These are phyloP conservation scores for Pythium apleroticum DNA, from an alignment of 352 stramenopile genomes.

Conservation along the genomic window DNA sequence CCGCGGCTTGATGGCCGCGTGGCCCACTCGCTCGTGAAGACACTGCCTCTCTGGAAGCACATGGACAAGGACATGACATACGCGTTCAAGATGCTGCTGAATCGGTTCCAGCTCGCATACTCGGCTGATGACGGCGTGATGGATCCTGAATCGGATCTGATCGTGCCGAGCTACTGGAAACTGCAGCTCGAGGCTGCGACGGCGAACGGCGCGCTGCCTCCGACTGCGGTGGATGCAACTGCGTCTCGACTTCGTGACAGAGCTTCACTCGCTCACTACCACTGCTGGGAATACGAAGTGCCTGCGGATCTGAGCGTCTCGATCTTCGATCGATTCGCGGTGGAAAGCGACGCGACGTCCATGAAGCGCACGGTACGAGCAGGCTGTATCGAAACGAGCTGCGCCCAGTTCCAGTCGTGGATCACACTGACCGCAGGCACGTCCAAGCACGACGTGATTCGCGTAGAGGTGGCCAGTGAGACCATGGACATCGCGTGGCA, in stretches of 20 bases:
- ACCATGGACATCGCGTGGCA: background rate
- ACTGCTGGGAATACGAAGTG: constrained; percentile 10
- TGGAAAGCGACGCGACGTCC: background rate
- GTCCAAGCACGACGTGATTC: background rate
- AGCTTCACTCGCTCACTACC: too few relatives aligned
- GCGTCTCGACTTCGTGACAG: too few relatives aligned
- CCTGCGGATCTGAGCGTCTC: background rate
- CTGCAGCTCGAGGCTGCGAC: background rate
- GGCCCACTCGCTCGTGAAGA: constrained; percentile 8
- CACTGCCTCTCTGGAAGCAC: constrained; percentile 14
- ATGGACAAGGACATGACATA: constrained; percentile 17
- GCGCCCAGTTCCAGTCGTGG: background rate
- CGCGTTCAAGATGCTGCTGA: constrained; percentile 24
- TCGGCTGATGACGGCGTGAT: constrained; percentile 14
- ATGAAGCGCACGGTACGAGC: background rate
- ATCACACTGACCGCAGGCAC: background rate
- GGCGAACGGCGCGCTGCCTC: too few relatives aligned
- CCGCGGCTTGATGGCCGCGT: constrained; percentile 5
- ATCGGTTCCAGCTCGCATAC: constrained; percentile 26
- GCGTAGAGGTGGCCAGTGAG: background rate
- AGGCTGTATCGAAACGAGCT: background rate
- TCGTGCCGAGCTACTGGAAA: constrained; percentile 27
- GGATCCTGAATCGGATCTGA: constrained; percentile 24
- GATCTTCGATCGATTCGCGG: constrained; percentile 8
- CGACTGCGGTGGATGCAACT: too few relatives aligned